Evolutionary conservation across 352 stramenopile species (phyloP).

Genomic region (Globisporangium alternatum): DNA sequence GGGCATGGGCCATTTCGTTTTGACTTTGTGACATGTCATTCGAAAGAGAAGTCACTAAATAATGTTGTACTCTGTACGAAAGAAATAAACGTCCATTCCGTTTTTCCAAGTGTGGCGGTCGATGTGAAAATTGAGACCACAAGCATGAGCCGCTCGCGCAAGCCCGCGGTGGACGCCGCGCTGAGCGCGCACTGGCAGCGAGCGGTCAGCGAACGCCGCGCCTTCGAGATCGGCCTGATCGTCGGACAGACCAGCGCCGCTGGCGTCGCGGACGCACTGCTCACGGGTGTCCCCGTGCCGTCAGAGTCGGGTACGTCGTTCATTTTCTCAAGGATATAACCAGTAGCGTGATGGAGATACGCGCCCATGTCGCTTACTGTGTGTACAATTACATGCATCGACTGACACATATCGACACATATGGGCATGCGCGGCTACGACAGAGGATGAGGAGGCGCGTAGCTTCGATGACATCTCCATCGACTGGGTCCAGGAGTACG

Average conservation of each 20-base stretch:
- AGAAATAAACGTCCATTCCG: background rate
- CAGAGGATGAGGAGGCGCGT: conserved; percentile 28
- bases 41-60: background rate
- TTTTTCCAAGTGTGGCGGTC: background rate
- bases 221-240: conserved; percentile 61
- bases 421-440: background rate
- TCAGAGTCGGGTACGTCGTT: conserved; percentile 32
- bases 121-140: background rate
- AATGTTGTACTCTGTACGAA: background rate
- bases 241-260: conserved; percentile 48
- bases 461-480: conserved; percentile 52
- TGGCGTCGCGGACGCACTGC: conserved; percentile 34
- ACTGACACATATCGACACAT: too few relatives aligned
- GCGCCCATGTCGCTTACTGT: background rate
- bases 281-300: conserved; percentile 49
- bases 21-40: background rate
- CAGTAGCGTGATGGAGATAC: too few relatives aligned
- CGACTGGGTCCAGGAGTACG: conserved; percentile 64
- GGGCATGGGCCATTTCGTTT: too few relatives aligned
- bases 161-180: conserved; percentile 30
- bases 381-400: background rate
- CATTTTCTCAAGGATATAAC: background rate
- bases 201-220: conserved; percentile 16
- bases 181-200: conserved; percentile 24
- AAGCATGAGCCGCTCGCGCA: conserved; percentile 27